Evolutionary conservation across 2,329 filamentous ascomycete genomes (phyloP), one percentile per base, ranked within the genome.

Genomic region (Aaosphaeria arxii): DNA sequence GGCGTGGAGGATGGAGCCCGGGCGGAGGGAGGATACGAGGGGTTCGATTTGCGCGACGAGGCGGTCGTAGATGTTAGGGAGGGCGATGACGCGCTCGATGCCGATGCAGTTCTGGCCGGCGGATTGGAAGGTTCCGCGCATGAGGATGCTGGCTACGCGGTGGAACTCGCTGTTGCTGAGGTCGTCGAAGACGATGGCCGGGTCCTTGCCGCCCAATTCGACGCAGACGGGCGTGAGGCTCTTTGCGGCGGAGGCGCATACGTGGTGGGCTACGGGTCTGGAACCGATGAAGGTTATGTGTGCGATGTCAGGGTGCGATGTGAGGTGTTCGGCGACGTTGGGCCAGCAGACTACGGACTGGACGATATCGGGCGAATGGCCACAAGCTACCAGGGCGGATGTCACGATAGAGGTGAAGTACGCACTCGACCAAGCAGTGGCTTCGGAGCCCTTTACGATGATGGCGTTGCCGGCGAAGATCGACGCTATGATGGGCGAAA

Each of bases 271-370:
- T 7, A 97, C 88, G 1, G 86, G 81, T 43, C 87, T 83, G 43
- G 90, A 96, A 55, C 94, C 94, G 68, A 99, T 97, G 73, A 99
- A 99, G 13, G 94, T 97, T 55, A 99, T 79, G 70, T 99, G 94
- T 40, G 85, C 81, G 62, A 99, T 88, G 30, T 79, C 83, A 0
- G 87, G 85, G 69, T 97, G 94, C 7, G 88, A 89, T 1, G 91
- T 96, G 44, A 99, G 77, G 64, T 91, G 81, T 43, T 83, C 80
- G 1, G 94, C 94, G 2, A 86, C 85, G 52, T 88, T 77, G 4
- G 94, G 92, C 84, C 94, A 95, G 78, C 92, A 96, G 28, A 88
- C 84, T 42, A 96, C 78, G 32, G 84, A 85, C 73, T 97, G 91
- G 33, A 97, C 82, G 5, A 99, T 80, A 45, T 89, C 79, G 0